phyloP scores from a whole-genome alignment of 257 asterid genomes.

The Penstemon eatonii region DNA sequence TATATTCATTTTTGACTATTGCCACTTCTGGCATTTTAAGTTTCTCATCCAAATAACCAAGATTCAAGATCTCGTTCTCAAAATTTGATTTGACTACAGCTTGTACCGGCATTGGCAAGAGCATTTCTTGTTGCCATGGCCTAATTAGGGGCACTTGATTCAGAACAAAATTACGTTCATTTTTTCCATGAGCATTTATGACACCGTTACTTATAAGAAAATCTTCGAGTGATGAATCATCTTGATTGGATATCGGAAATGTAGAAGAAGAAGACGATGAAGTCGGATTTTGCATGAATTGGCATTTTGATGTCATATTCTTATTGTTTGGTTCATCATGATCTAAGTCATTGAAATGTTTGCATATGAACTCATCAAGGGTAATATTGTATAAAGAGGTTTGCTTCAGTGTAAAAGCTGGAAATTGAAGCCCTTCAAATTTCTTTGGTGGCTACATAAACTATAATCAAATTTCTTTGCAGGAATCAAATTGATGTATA shows the following conservation, averaged over 20 bases:
- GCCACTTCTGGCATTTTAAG: conserved; percentile 3
- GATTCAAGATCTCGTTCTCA: conserved; percentile 27
- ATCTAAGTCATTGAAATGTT: conserved; percentile 21
- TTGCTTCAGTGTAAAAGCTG: conserved; percentile 24
- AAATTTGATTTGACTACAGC: conserved; percentile 11
- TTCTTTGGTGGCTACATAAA: conserved; percentile 29
- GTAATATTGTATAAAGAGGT: conserved; percentile 19
- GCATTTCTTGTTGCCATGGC: conserved; percentile 20
- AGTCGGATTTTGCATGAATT: conserved; percentile 25
- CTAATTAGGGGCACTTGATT: not conserved
- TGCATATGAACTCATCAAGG: conserved; percentile 23
- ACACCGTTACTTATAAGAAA: conserved; percentile 22
- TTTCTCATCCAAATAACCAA: conserved; percentile 22
- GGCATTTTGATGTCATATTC: conserved; percentile 9
- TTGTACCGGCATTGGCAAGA: conserved; percentile 20
- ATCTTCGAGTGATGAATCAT: conserved; percentile 28
- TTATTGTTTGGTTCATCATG: conserved; percentile 30
- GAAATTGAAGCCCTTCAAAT: conserved; percentile 28
- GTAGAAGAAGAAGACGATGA: conserved; percentile 32
- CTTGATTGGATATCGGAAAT: conserved; percentile 21
- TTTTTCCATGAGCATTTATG: not conserved
- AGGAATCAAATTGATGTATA: too few relatives aligned
- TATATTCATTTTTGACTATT: conserved; percentile 14
- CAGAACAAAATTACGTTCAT: conserved; percentile 18
- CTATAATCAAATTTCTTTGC: too few relatives aligned